Evolutionary conservation across 306 rosid genomes (phyloP), one percentile per base, ranked within the genome.

Genomic region (Abrus precatorius): DNA sequence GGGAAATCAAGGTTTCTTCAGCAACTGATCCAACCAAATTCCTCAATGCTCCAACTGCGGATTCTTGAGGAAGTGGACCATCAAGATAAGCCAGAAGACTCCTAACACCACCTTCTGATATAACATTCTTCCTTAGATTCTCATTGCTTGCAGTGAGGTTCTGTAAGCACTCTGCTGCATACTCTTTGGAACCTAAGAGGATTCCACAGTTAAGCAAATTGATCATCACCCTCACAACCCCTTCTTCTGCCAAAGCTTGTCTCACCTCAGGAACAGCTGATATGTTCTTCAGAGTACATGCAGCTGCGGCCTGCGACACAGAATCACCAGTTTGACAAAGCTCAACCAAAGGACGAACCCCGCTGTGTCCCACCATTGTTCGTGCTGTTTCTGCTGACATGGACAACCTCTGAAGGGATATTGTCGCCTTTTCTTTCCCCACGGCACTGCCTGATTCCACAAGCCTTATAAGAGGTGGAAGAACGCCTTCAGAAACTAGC

Each of bases 141-240:
- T 93, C 97, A 40, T 89, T 93, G 89, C 93, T 84, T 27, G 95
- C 87, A 52, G 97, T 90, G 85, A 95, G 95, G 34, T 93, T 93
- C 79, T 87, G 95, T 85, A 95, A 80, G 81, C 97, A 95, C 55
- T 95, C 99, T 0, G 99, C 95, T 0, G 99, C 99, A 48, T 87
- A 86, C 84, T 91, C 94, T 84, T 89, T 95, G 9, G 97, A 87
- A 11, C 89, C 95, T 49, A 91, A 74, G 38, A 95, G 34, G 69
- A 95, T 87, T 70, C 99, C 97, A 14, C 90, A 89, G 62, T 85
- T 92, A 3, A 95, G 87, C 36, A 95, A 82, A 87, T 83, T 86
- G 76, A 93, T 84, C 91, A 87, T 89, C 9, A 87, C 84, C 67
- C 40, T 83, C 28, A 91, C 87, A 44, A 93, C 79, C 53, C 99